Conservation (phyloP, 2,329 filamentous ascomycete genomes). For the Alternaria sp. region DNA sequence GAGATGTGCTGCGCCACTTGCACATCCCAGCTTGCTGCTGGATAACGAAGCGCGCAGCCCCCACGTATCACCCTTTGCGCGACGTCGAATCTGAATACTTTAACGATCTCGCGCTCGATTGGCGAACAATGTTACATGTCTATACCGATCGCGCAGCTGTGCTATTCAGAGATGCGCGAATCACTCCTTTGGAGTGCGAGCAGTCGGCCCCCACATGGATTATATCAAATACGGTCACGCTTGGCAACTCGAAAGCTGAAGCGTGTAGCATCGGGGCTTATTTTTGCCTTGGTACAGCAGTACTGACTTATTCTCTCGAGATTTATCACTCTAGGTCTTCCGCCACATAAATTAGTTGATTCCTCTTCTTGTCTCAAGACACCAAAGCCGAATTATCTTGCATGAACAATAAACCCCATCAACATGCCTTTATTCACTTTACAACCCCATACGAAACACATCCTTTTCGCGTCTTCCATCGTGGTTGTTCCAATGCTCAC, state of each 20-base stretch:
- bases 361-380: background rate
- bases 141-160: too few relatives aligned
- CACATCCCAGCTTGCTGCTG: background rate
- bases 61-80: background rate
- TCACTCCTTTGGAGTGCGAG: too few relatives aligned
- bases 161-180: too few relatives aligned
- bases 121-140: background rate
- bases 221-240: too few relatives aligned
- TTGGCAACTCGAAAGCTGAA: background rate
- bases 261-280: background rate
- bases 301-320: background rate
- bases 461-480: background rate
- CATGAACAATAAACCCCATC: background rate
- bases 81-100: background rate
- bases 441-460: background rate
- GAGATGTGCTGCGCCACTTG: background rate
- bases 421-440: background rate
- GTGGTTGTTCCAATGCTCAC: background rate
- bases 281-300: fast-evolving
- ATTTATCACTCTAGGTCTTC: background rate
- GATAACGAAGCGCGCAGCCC: background rate
- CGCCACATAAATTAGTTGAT: background rate
- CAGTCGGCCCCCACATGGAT: too few relatives aligned
- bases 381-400: background rate
- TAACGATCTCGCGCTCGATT: background rate